phyloP scores from a whole-genome alignment of 441 rosid genomes.

The Croton setiger region DNA sequence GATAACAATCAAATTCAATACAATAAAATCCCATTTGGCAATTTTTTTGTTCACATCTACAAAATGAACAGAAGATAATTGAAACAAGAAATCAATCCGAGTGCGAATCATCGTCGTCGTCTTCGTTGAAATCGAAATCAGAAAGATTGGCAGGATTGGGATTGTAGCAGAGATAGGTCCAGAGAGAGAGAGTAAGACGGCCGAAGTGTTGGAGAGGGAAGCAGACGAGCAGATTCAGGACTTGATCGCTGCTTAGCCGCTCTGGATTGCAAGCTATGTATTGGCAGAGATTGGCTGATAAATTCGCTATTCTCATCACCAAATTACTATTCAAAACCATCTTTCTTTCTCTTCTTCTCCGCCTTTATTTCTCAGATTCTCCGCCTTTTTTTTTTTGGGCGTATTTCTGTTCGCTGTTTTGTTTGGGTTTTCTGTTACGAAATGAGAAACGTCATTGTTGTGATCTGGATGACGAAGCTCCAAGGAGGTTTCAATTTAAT shows the following conservation, averaged over 20 bases:
- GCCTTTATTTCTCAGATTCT: conserved; percentile 16
- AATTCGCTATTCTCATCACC: conserved; percentile 53
- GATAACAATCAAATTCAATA: neutral
- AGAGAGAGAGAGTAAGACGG: conserved; percentile 50
- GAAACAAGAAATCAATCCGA: conserved; percentile 36
- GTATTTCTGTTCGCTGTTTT: neutral
- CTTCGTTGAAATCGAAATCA: conserved; percentile 11
- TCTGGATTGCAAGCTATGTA: conserved; percentile 88
- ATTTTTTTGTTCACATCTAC: neutral
- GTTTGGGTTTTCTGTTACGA: neutral
- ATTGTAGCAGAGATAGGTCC: conserved; percentile 57
- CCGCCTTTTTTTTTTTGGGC: no score
- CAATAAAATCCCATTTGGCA: neutral
- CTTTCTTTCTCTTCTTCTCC: neutral
- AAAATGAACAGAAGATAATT: neutral
- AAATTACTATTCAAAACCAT: conserved; percentile 77
- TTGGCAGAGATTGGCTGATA: conserved; percentile 73
- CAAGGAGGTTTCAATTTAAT: neutral
- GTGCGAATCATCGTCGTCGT: conserved; percentile 30
- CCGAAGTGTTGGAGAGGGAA: conserved; percentile 57
- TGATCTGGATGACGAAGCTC: neutral
- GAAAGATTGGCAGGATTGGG: conserved; percentile 26
- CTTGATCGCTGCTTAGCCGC: conserved; percentile 57
- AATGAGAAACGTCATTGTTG: neutral
- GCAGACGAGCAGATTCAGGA: conserved; percentile 54